Evolutionary conservation across 2,329 filamentous ascomycete species (phyloP), one percentile per base, ranked within the genome.

Genomic region (Ceratocystis albifundus): DNA sequence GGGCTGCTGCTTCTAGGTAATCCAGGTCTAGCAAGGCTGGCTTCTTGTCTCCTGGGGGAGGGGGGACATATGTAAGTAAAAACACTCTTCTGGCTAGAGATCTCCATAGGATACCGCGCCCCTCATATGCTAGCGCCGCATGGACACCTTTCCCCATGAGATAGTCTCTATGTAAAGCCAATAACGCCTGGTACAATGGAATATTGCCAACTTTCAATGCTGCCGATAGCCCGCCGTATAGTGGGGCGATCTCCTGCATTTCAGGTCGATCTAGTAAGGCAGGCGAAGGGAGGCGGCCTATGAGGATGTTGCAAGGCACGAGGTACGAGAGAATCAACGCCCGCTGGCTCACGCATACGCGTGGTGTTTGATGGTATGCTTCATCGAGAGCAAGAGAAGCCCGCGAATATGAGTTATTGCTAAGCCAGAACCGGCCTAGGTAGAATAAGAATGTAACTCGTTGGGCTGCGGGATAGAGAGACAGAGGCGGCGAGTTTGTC

Each of bases 361-460:
- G 71, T 0, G 80, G 82, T 0, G 81, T 84, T 74, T 95, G 87
- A 63, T 86, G 77, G 75, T 96, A 96, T 2, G 93, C 90, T 30
- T 86, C 81, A 72, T 95, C 84, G 5, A 96, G 79, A 45, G 88
- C 90, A 62, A 84, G 79, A 64, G 87, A 84, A 0, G 92, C 90
- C 30, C 88, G 86, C 69, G 84, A 84, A 75, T 90, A 96, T 73
- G 96, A 87, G 70, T 86, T 88, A 74, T 90, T 92, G 69, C 89
- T 85, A 74, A 96, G 90, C 72, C 92, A 85, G 76, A 93, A 96
- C 67, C 91, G 87, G 20, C 93, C 93, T 4, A 97, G 86, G 73
- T 96, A 96, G 77, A 96, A 96, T 15, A 97, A 85, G 71, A 92
- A 97, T 2, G 91, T 96, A 63, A 96, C 90, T 62, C 91, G 85